phyloP scores from a whole-genome alignment of 2,329 filamentous ascomycete genomes.

The Aspergillus ochraceus region DNA sequence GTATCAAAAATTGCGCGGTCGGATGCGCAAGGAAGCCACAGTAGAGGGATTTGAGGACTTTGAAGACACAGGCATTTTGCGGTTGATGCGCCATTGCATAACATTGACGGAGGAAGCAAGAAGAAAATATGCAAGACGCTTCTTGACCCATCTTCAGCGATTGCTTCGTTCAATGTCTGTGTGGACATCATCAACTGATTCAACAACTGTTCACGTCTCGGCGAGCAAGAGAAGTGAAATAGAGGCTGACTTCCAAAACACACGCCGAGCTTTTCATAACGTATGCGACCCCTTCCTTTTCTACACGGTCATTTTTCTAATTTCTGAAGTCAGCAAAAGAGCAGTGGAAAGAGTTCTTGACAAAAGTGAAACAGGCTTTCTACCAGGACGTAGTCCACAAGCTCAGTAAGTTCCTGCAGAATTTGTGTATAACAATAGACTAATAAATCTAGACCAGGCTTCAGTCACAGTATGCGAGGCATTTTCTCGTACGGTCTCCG shows the following conservation, averaged over 20 bases:
- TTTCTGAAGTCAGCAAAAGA: too few relatives aligned
- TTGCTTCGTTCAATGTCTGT: conserved; percentile 55
- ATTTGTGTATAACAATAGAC: too few relatives aligned
- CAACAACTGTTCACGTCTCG: background rate
- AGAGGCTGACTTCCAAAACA: background rate
- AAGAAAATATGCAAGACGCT: conserved; percentile 46
- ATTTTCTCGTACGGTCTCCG: too few relatives aligned
- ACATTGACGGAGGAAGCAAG: conserved; percentile 56
- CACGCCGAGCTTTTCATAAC: background rate
- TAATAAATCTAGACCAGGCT: too few relatives aligned
- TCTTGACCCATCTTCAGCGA: conserved; percentile 54
- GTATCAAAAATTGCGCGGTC: conserved; percentile 62
- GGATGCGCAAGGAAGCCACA: conserved; percentile 53
- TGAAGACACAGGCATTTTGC: conserved; percentile 61
- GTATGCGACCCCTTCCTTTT: conserved; percentile 7
- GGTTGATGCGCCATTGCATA: conserved; percentile 59
- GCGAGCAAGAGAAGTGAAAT: conserved; percentile 1
- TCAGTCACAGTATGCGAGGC: too few relatives aligned
- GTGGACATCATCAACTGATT: conserved; percentile 41
- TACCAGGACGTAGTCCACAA: too few relatives aligned
- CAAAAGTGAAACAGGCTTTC: too few relatives aligned
- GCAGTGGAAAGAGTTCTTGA: too few relatives aligned
- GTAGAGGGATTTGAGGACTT: conserved; percentile 54
- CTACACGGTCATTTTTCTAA: too few relatives aligned
- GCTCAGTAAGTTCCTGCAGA: background rate